phyloP scores from a whole-genome alignment of 306 rosid species.

The Clitoria ternatea region DNA sequence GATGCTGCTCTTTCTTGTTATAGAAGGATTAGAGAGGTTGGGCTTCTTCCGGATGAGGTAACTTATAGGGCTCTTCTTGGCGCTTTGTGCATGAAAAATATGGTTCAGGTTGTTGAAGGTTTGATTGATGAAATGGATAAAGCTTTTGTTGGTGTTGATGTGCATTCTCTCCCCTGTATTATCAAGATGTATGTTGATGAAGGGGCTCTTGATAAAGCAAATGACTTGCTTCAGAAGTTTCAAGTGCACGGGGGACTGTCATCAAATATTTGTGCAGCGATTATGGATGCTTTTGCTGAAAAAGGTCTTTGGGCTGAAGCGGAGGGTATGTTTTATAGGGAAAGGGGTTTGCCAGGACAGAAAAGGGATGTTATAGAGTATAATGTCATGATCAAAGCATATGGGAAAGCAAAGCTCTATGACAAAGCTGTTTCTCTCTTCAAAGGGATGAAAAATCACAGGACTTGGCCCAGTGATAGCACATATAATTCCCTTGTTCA shows the following conservation, averaged over 20 bases:
- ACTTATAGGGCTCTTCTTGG: slow-evolving; percentile 71
- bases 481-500: slow-evolving; percentile 85
- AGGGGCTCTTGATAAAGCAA: slow-evolving; percentile 58
- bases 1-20: slow-evolving; percentile 60
- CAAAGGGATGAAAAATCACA: slow-evolving; percentile 70
- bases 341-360: slow-evolving; percentile 42
- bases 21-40: slow-evolving; percentile 63
- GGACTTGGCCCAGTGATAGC: slow-evolving; percentile 70
- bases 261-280: slow-evolving; percentile 52
- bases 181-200: slow-evolving; percentile 66
- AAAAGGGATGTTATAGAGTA: slow-evolving; percentile 60
- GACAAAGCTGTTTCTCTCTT: slow-evolving; percentile 69
- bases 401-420: slow-evolving; percentile 66
- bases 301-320: slow-evolving; percentile 80
- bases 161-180: slow-evolving; percentile 63
- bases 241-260: slow-evolving; percentile 35
- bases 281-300: slow-evolving; percentile 80
- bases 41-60: slow-evolving; percentile 68
- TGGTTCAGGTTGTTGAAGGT: slow-evolving; percentile 61
- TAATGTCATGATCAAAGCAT: slow-evolving; percentile 88
- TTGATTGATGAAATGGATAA: slow-evolving; percentile 72
- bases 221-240: slow-evolving; percentile 46
- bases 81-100: slow-evolving; percentile 53
- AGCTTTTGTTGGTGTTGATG: slow-evolving; percentile 42
- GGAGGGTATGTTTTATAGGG: slow-evolving; percentile 54